Percentiles rank a stretch among this genome's conserved stretches.
Conservation (phyloP, 1,284 basidiomycete species). For the Grifola frondosa region DNA sequence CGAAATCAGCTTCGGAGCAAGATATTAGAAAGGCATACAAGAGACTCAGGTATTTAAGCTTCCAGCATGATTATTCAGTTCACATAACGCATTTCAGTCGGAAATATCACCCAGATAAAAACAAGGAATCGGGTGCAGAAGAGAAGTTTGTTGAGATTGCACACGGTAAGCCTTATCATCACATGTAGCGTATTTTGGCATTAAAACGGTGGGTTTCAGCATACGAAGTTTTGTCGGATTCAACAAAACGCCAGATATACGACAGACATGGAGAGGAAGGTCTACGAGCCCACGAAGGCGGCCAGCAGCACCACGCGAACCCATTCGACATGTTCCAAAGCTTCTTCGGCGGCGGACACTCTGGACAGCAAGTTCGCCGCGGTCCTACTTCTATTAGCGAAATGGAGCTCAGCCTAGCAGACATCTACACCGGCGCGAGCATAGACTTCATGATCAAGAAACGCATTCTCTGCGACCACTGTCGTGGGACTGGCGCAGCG, state of each 20-base stretch:
- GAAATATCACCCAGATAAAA: slow-evolving; percentile 86
- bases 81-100: slow-evolving; percentile 7
- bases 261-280: slow-evolving; percentile 93
- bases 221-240: slow-evolving; percentile 90
- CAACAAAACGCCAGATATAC: slow-evolving; percentile 85
- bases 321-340: slow-evolving; percentile 92
- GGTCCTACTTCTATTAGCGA: slow-evolving; percentile 85
- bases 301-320: slow-evolving; percentile 67
- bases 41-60: slow-evolving; percentile 73
- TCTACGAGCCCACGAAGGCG: slow-evolving; percentile 82
- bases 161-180: slow-evolving; percentile 55
- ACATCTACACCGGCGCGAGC: slow-evolving; percentile 82
- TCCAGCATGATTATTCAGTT: not conserved
- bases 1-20: slow-evolving; percentile 76
- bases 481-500: slow-evolving; percentile 88
- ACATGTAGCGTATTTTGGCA: not conserved
- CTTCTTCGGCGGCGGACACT: slow-evolving; percentile 82
- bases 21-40: slow-evolving; percentile 93
- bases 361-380: slow-evolving; percentile 67
- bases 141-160: slow-evolving; percentile 88
- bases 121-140: slow-evolving; percentile 80
- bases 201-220: slow-evolving; percentile 46
- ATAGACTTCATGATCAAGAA: slow-evolving; percentile 91
- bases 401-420: slow-evolving; percentile 82
- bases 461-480: slow-evolving; percentile 88